Evolutionary conservation across 2,329 filamentous ascomycete genomes (phyloP).

Genomic region (Monosporascus sp.): DNA sequence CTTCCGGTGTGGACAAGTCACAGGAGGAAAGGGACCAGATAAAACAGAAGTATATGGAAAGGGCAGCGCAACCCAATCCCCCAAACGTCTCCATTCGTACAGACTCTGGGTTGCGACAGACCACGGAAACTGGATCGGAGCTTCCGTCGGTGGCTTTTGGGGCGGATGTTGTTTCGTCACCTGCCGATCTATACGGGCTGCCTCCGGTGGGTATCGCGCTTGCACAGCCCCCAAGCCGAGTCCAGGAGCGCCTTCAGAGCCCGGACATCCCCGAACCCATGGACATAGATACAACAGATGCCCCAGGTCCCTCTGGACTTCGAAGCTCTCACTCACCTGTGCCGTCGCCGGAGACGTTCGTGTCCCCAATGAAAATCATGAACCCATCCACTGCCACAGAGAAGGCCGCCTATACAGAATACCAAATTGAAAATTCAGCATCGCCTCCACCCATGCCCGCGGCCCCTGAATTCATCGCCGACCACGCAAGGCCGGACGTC

Average conservation of each 20-base stretch:
- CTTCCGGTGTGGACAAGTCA: too few relatives aligned
- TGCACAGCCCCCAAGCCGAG: conserved; percentile 18
- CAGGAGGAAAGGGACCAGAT: too few relatives aligned
- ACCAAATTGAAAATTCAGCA: conserved; percentile 27
- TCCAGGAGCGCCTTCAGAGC: conserved; percentile 27
- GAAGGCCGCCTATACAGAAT: conserved; percentile 27
- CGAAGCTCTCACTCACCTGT: conserved; percentile 24
- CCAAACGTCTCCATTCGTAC: conserved; percentile 15
- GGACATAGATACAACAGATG: conserved; percentile 20
- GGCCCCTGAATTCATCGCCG: conserved; percentile 17
- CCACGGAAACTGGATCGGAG: conserved; percentile 21
- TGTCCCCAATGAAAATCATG: conserved; percentile 28
- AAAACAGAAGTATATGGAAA: conserved; percentile 10
- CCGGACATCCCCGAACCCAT: conserved; percentile 30
- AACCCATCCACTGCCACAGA: conserved; percentile 26
- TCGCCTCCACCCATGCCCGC: conserved; percentile 22
- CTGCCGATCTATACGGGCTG: conserved; percentile 22
- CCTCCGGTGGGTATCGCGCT: conserved; percentile 21
- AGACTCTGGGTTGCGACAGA: conserved; percentile 20
- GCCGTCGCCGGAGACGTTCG: conserved; percentile 21
- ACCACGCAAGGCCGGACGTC: conserved; percentile 12
- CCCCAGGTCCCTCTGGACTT: conserved; percentile 18
- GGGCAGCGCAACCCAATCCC: conserved; percentile 17
- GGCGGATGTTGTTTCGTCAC: conserved; percentile 2
- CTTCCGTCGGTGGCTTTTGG: conserved; percentile 23